These are phyloP conservation scores for Fusarium dlaminii DNA, from an alignment of 2,329 filamentous ascomycete genomes.

Conservation along the genomic window DNA sequence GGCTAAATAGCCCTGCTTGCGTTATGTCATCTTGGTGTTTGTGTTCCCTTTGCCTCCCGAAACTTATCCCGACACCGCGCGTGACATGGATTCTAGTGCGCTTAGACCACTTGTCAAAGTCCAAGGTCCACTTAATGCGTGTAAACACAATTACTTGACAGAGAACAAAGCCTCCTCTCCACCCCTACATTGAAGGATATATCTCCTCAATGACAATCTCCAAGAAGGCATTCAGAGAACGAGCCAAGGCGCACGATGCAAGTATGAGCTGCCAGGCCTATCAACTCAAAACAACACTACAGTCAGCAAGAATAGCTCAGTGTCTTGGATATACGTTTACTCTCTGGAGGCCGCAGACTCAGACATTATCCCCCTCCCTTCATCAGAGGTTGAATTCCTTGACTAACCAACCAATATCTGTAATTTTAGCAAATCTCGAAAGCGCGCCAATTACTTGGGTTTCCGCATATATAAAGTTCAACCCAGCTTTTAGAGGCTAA, in stretches of 20 bases:
- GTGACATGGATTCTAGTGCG: not conserved
- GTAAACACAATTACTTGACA: not conserved
- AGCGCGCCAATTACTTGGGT: not conserved
- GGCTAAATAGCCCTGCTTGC: not conserved
- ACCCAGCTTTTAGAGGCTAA: not conserved
- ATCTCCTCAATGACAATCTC: not conserved
- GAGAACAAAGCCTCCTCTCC: not conserved
- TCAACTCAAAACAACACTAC: not conserved
- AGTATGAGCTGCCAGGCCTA: not conserved
- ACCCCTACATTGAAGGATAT: too few relatives aligned
- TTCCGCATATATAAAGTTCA: not conserved
- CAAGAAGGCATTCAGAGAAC: not conserved
- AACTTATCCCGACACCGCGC: too few relatives aligned
- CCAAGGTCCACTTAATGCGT: not conserved
- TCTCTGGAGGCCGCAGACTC: not conserved
- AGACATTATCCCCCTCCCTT: fast-evolving
- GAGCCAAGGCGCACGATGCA: too few relatives aligned
- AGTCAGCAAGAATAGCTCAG: not conserved
- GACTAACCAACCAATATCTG: fast-evolving
- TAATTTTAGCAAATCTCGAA: not conserved
- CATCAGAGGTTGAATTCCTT: not conserved
- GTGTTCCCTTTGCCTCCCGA: not conserved
- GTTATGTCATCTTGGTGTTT: too few relatives aligned
- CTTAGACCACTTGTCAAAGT: not conserved
- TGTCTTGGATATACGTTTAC: fast-evolving